Evolutionary conservation across 2,329 filamentous ascomycete species (phyloP).

Genomic region (Fusarium goolgardi): DNA sequence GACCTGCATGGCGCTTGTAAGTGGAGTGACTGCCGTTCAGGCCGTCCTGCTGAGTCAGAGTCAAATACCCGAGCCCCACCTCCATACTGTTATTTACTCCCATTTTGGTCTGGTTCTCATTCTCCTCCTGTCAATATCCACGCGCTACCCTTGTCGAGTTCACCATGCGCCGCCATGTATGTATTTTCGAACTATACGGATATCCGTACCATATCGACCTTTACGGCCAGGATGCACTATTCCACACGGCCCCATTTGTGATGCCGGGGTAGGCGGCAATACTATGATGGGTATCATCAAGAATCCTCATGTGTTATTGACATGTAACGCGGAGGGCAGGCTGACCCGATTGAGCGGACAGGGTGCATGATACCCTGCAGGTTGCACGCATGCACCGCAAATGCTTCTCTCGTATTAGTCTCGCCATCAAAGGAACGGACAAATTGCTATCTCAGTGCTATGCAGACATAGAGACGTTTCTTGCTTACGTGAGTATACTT

Average conservation of each 20-base stretch:
- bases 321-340: slow-evolving; percentile 5
- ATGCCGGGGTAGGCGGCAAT: not conserved
- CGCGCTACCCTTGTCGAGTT: slow-evolving; percentile 6
- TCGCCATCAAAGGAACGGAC: slow-evolving; percentile 1
- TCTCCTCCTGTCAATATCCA: slow-evolving; percentile 5
- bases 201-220: not conserved
- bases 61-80: not conserved
- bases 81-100: not conserved
- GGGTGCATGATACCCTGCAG: not conserved
- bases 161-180: not conserved
- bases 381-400: slow-evolving; percentile 1
- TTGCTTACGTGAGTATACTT: slow-evolving; percentile 3
- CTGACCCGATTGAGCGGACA: slow-evolving; percentile 7
- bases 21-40: not conserved
- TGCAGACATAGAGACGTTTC: not conserved
- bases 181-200: not conserved
- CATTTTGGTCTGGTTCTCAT: not conserved
- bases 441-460: not conserved
- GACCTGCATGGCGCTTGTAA: not conserved
- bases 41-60: not conserved
- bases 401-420: slow-evolving; percentile 1
- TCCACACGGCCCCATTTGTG: not conserved
- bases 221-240: not conserved
- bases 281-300: slow-evolving; percentile 1
- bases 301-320: slow-evolving; percentile 8